Percentiles rank a stretch among this genome's conserved stretches.
These are phyloP conservation scores for Rhizomucor miehei DNA, from an alignment of 371 early-diverging fungal genomes.

Conservation along the genomic window DNA sequence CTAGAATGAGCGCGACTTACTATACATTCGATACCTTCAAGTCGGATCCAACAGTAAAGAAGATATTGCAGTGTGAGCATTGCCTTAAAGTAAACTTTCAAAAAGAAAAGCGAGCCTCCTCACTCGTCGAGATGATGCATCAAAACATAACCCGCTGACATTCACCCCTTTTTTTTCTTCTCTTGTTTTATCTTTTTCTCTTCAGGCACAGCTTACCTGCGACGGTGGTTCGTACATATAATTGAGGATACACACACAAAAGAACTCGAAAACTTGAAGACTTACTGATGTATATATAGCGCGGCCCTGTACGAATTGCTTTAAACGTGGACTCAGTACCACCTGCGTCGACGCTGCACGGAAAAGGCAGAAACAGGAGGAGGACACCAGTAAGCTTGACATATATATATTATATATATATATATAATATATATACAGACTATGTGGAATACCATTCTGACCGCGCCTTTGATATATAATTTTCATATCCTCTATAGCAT, in stretches of 20 bases:
- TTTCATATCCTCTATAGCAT: background rate
- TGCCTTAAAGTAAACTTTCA: slow-evolving; percentile 46
- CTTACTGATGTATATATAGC: slow-evolving; percentile 31
- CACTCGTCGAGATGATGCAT: background rate
- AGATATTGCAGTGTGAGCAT: slow-evolving; percentile 32
- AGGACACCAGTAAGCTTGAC: slow-evolving; percentile 26
- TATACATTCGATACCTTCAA: too few species aligned
- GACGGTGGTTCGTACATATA: slow-evolving; percentile 51
- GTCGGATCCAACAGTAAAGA: too few species aligned
- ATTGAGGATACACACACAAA: background rate
- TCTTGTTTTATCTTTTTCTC: background rate
- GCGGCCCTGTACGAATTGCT: slow-evolving; percentile 85
- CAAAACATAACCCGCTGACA: background rate
- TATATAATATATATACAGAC: too few species aligned
- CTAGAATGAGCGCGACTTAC: too few species aligned
- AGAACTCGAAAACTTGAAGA: background rate
- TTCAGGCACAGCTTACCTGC: slow-evolving; percentile 59
- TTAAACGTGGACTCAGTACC: slow-evolving; percentile 68
- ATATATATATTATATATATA: background rate
- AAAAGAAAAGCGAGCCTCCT: background rate
- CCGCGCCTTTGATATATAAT: background rate
- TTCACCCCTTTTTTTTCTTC: slow-evolving; percentile 3
- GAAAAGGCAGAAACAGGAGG: slow-evolving; percentile 67
- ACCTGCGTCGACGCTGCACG: slow-evolving; percentile 78
- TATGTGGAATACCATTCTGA: too few species aligned